Evolutionary conservation across 1,139 yeast genomes (phyloP), one percentile per base, ranked within the genome.

Genomic region (Protomyces lactucae-debilis): DNA sequence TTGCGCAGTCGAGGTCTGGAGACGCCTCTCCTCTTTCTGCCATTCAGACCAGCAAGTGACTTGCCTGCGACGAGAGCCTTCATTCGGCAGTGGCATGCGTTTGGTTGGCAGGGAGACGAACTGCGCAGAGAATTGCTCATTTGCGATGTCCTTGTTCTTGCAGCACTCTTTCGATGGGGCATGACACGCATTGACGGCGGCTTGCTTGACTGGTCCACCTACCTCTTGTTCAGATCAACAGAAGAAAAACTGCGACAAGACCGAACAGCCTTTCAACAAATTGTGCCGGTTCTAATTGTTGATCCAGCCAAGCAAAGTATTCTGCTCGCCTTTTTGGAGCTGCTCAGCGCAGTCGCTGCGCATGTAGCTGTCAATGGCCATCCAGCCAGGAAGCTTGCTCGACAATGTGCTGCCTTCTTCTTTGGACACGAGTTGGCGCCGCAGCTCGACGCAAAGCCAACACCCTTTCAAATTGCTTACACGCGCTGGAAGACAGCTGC

Each of bases 141-240:
- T 12, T 16, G 40, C 14, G 45, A 51, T n/a, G 18, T 46, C 25
- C 25, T 57, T 43, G 61, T 40, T 9, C 36, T 57, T 5, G 39
- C 40, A 9, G 40, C 55, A 6, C n/a, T 52, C 5, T n/a, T 57
- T 12, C 61, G 61, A 8, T 57, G 61, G 61, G 52, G 55, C 9
- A 48, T 48, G 39, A 48, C 40, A 16, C 52, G 61, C 18, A 18
- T 57, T 14, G 28, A 28, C 2, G 40, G 40, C 14, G 54, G 55
- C n/a, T 36, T 57, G 4, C 3, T 52, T 3, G 25, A 53, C 16
- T 28, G 21, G 28, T 10, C 14, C 12, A 39, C 40, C 23, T 57
- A 51, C 21, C 53, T 48, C n/a, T 35, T 51, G 3, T 57, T 51
- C 28, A 8, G 40, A 8, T 36, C 39, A 14, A 32, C 37, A n/a